Base-by-base conservation (phyloP, 805 yeast species). In the Saturnispora besseyi region DNA sequence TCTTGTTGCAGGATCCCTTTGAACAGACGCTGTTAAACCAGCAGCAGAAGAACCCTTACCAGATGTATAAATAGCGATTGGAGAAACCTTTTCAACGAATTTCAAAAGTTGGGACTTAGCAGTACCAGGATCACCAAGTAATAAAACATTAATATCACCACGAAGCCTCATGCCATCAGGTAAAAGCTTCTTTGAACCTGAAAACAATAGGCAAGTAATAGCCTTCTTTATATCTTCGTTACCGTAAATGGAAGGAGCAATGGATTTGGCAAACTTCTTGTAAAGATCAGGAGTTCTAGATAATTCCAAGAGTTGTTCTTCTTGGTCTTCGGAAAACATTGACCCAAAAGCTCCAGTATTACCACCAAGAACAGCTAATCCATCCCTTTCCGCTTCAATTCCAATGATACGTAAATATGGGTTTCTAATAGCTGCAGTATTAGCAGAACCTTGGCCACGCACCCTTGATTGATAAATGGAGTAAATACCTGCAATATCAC, bases 11-110 rank as follows among this genome's bases (percentile, higher is more conserved):
- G 87, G 75, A 65, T 93, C 98, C 64, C 96, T 77, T 70, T 91
- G 99, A 18, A 93, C 98, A 15, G 96, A 84, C 0, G 99, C 99
- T 2, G 99, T 93, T 67, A 93, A 77, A 81, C 99, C 99, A 2
- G 98, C 99, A 2, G 99, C 99, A 10, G 98, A 91, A 0, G 99
- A 91, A 61, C 99, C 99, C 63, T 93, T 93, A 72, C 99, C 99
- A 0, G 98, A 89, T 0, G 99, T 91, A 67, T 91, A 93, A 36
- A 93, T 90, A 3, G 98, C 81, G 51, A 91, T 88, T 11, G 98
- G 98, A 4, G 96, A 80, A 21, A 87, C 89, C 62, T 91, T 90
- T 64, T 93, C 98, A 18, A 89, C 98, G 58, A 91, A 93, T 66
- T 93, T 93, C 61, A 93, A 75, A 54, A 93, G 70, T 71, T 93